These are phyloP conservation scores for Saccharomycopsis sp. DNA, from an alignment of 805 yeast genomes.

Conservation along the genomic window DNA sequence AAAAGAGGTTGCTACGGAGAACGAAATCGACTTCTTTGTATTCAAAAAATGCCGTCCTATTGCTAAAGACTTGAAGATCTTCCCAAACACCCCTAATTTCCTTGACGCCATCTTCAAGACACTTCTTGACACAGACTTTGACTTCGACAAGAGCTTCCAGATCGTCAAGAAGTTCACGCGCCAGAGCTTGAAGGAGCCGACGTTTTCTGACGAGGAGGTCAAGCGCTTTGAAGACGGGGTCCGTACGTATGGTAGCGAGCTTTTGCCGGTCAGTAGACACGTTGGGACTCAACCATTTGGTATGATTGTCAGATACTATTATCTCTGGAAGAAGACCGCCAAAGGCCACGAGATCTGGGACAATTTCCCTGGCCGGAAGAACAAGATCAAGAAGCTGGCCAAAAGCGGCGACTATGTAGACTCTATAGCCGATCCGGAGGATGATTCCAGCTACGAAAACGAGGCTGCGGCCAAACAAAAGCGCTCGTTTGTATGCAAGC, in stretches of 20 bases:
- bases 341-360: conserved; percentile 80
- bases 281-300: conserved; percentile 71
- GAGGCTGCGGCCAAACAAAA: conserved; percentile 38
- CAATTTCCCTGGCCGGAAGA: conserved; percentile 61
- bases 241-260: conserved; percentile 64
- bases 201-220: conserved; percentile 58
- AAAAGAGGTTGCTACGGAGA: conserved; percentile 24
- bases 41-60: conserved; percentile 42
- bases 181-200: conserved; percentile 66
- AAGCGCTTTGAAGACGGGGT: conserved; percentile 70
- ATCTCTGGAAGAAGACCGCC: conserved; percentile 84
- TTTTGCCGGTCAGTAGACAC: conserved; percentile 62
- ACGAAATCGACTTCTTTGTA: conserved; percentile 47
- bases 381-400: conserved; percentile 39
- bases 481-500: conserved; percentile 55
- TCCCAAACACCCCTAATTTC: conserved; percentile 71
- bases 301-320: conserved; percentile 80
- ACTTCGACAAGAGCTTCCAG: conserved; percentile 42
- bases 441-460: conserved; percentile 64
- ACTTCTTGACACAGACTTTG: conserved; percentile 46
- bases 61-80: conserved; percentile 49
- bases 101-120: conserved; percentile 63
- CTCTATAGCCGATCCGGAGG: conserved; percentile 45
- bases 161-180: conserved; percentile 46
- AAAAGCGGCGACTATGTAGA: conserved; percentile 21